These are phyloP conservation scores for Boletellus sp. DNA, from an alignment of 768 basidiomycete genomes.

Conservation along the genomic window DNA sequence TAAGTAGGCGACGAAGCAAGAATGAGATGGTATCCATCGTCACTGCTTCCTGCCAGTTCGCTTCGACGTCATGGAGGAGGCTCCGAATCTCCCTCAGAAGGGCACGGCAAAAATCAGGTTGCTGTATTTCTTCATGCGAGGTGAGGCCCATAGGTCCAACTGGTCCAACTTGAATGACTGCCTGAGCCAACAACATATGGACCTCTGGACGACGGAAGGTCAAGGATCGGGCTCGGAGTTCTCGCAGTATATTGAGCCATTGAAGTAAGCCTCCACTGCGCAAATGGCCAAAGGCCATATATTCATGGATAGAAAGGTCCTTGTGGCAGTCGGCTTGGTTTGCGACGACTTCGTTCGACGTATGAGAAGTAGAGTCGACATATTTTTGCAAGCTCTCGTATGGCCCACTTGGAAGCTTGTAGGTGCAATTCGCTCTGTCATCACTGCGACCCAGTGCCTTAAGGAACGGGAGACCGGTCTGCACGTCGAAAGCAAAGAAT, in stretches of 20 bases:
- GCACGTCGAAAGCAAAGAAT: slow-evolving; percentile 29
- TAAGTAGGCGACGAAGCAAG: slow-evolving; percentile 35
- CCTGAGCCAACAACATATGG: slow-evolving; percentile 39
- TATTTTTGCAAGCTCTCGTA: slow-evolving; percentile 38
- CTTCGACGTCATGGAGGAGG: slow-evolving; percentile 34
- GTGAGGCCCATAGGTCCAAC: slow-evolving; percentile 14
- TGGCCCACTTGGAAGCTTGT: slow-evolving; percentile 29
- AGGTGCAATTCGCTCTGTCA: slow-evolving; percentile 26
- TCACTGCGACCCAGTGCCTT: slow-evolving; percentile 7
- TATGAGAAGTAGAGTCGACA: slow-evolving; percentile 33
- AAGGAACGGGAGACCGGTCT: slow-evolving; percentile 8
- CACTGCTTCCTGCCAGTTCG: slow-evolving; percentile 38
- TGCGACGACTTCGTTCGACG: slow-evolving; percentile 40
- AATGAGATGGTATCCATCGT: slow-evolving; percentile 32
- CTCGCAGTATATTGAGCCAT: slow-evolving; percentile 48
- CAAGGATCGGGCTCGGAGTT: slow-evolving; percentile 35
- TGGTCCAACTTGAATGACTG: slow-evolving; percentile 41
- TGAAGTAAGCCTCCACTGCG: slow-evolving; percentile 44
- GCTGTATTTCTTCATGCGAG: slow-evolving; percentile 39
- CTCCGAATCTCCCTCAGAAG: slow-evolving; percentile 34
- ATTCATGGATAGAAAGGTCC: slow-evolving; percentile 42
- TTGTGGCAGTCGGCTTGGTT: slow-evolving; percentile 38
- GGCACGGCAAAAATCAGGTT: slow-evolving; percentile 29
- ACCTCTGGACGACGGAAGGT: slow-evolving; percentile 39
- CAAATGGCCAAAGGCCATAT: slow-evolving; percentile 40